Percentiles rank a stretch among this genome's conserved stretches.
These are phyloP conservation scores for Podosphaera aphanis DNA, from an alignment of 2,329 filamentous ascomycete genomes.

Conservation along the genomic window DNA sequence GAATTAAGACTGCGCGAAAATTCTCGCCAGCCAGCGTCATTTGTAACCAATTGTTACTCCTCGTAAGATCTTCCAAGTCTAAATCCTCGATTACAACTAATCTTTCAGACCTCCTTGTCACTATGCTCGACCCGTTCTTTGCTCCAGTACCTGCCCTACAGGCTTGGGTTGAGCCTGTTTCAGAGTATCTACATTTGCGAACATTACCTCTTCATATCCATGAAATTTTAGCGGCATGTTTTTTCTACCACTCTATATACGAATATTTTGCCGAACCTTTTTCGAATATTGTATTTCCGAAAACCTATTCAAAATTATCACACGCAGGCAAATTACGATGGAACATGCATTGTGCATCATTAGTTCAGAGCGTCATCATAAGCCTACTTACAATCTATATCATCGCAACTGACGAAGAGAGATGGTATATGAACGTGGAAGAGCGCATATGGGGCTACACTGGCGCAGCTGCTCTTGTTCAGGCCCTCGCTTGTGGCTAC, in stretches of 20 bases:
- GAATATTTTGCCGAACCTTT: constrained; percentile 40
- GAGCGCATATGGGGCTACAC: constrained; percentile 58
- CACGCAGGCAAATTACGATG: constrained; percentile 45
- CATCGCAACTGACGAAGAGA: constrained; percentile 40
- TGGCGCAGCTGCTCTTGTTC: constrained; percentile 44
- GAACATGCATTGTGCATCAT: constrained; percentile 63
- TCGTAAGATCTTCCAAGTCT: too few relatives aligned
- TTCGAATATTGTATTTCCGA: constrained; percentile 34
- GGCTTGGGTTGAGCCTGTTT: constrained; percentile 32
- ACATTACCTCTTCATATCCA: constrained; percentile 54
- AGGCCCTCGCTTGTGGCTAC: constrained; percentile 54
- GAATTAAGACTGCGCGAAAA: too few relatives aligned
- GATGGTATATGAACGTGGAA: constrained; percentile 36
- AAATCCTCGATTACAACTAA: too few relatives aligned
- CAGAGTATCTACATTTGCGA: constrained; percentile 34
- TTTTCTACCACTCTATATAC: constrained; percentile 44
- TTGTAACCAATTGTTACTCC: too few relatives aligned
- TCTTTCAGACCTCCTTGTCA: constrained; percentile 5
- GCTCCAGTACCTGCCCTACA: constrained; percentile 25
- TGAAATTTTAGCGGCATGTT: constrained; percentile 41
- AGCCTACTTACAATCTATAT: constrained; percentile 47
- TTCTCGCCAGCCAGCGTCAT: too few relatives aligned
- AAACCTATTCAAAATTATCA: constrained; percentile 33
- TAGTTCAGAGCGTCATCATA: constrained; percentile 50
- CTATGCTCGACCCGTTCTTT: constrained; percentile 52